Evolutionary conservation across 371 early-diverging fungal species (phyloP).

Genomic region (Blastocladiella emersonii): DNA sequence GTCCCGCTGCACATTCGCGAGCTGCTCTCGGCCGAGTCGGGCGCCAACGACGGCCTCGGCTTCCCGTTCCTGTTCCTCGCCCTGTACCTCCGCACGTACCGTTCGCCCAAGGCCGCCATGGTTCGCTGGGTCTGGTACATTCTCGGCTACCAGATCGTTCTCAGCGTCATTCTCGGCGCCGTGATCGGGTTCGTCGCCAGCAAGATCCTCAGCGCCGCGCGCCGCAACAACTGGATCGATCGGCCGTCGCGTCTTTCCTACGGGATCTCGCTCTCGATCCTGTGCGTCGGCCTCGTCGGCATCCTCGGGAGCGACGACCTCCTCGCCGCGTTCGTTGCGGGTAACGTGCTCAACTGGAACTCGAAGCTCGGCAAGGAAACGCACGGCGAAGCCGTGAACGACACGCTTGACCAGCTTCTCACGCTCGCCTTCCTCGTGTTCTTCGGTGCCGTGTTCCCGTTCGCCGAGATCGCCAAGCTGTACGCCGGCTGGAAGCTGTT

Average conservation of each 20-base stretch:
- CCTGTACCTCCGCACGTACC: slow-evolving; percentile 28
- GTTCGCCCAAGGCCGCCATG: not conserved
- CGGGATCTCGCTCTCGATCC: slow-evolving; percentile 18
- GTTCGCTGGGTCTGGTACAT: not conserved
- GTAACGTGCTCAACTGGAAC: slow-evolving; percentile 76
- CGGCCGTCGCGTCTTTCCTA: not conserved
- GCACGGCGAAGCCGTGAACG: slow-evolving; percentile 72
- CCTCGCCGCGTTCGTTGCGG: slow-evolving; percentile 83
- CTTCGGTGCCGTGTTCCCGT: slow-evolving; percentile 46
- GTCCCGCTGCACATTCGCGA: slow-evolving; percentile 67
- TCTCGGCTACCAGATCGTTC: not conserved
- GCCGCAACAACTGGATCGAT: not conserved
- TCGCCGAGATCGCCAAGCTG: slow-evolving; percentile 34
- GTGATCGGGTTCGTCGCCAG: not conserved
- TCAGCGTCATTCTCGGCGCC: not conserved
- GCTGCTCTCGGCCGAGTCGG: slow-evolving; percentile 72
- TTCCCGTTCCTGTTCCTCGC: slow-evolving; percentile 73
- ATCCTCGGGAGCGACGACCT: slow-evolving; percentile 73
- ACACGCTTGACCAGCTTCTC: slow-evolving; percentile 78
- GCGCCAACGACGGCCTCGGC: slow-evolving; percentile 68
- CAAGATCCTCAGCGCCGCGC: not conserved
- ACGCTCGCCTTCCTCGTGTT: slow-evolving; percentile 83
- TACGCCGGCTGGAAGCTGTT: slow-evolving; percentile 54
- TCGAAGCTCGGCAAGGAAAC: slow-evolving; percentile 79
- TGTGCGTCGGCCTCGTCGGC: slow-evolving; percentile 60